These are phyloP conservation scores for Podila horticola DNA, from an alignment of 192 early-diverging fungal genomes.

Conservation along the genomic window DNA sequence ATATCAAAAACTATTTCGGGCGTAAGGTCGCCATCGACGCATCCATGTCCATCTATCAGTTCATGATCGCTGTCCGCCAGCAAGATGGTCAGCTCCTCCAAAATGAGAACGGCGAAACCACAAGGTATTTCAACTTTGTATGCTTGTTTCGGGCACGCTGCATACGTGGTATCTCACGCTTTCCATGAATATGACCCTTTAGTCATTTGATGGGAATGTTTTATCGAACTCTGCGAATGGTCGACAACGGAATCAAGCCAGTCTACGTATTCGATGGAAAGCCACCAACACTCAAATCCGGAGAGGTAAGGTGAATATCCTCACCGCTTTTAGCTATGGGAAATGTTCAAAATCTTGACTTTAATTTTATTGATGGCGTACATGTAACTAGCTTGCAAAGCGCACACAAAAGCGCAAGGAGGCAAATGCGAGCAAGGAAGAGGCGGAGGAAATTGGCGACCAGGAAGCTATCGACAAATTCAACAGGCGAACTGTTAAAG, in stretches of 20 bases:
- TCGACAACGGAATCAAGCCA: conserved; percentile 96
- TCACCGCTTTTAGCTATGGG: background rate
- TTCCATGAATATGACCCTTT: background rate
- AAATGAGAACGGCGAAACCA: conserved; percentile 91
- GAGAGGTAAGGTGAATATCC: conserved; percentile 68
- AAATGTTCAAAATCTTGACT: background rate
- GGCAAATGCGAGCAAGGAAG: conserved; percentile 74
- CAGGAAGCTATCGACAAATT: conserved; percentile 88
- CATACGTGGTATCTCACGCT: background rate
- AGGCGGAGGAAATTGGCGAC: conserved; percentile 79
- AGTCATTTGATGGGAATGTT: conserved; percentile 98
- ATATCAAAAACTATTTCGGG: conserved; percentile 90
- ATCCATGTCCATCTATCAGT: conserved; percentile 98
- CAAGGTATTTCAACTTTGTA: conserved; percentile 64
- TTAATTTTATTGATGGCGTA: background rate
- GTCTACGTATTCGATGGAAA: conserved; percentile 99
- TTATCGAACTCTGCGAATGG: conserved; percentile 96
- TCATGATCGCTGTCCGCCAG: conserved; percentile 94
- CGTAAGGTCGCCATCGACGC: conserved; percentile 98
- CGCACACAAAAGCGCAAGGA: conserved; percentile 77
- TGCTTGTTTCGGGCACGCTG: background rate
- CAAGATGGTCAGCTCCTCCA: conserved; percentile 90
- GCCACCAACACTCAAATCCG: conserved; percentile 91
- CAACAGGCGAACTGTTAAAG: conserved; percentile 87
- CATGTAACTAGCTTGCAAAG: conserved; percentile 67